These are phyloP conservation scores for Austroboletus eburneus DNA, from an alignment of 768 basidiomycete genomes.

Conservation along the genomic window DNA sequence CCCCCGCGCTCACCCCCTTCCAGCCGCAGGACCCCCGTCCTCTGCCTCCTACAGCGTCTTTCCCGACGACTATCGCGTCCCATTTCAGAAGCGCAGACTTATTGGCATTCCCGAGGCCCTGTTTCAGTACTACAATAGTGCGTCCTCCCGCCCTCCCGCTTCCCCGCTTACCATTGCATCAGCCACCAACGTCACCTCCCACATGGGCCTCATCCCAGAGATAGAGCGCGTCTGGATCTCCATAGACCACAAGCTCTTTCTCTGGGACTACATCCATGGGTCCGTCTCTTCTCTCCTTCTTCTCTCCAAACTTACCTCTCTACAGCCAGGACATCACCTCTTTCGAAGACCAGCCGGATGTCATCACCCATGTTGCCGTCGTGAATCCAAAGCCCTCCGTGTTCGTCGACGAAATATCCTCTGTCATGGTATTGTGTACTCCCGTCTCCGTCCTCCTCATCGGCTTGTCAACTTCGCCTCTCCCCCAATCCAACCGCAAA, in stretches of 20 bases:
- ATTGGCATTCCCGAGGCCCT: constrained; percentile 74
- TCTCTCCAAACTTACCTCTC: constrained; percentile 3
- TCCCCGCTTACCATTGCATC: constrained; percentile 15
- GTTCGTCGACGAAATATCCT: constrained; percentile 90
- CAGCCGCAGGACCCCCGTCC: constrained; percentile 60
- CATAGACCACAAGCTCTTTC: constrained; percentile 87
- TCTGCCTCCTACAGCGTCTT: constrained; percentile 78
- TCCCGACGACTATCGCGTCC: constrained; percentile 72
- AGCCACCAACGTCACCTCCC: constrained; percentile 68
- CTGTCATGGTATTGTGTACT: constrained; percentile 87
- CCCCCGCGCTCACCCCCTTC: constrained; percentile 7
- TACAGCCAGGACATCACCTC: constrained; percentile 83
- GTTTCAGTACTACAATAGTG: constrained; percentile 76
- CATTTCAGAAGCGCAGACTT: constrained; percentile 74
- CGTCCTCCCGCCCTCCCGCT: constrained; percentile 19
- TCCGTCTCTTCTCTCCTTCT: constrained; percentile 35
- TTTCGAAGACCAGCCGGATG: constrained; percentile 87
- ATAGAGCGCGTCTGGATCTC: constrained; percentile 96
- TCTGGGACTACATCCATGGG: constrained; percentile 98
- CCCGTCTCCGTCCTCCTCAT: constrained; percentile 79
- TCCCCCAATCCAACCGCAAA: constrained; percentile 46
- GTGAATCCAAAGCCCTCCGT: constrained; percentile 82
- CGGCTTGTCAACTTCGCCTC: constrained; percentile 59
- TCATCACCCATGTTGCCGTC: constrained; percentile 84
- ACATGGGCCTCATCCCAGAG: constrained; percentile 89